phyloP scores from a whole-genome alignment of 2,329 filamentous ascomycete species.

The Arthrocladium fulminans region DNA sequence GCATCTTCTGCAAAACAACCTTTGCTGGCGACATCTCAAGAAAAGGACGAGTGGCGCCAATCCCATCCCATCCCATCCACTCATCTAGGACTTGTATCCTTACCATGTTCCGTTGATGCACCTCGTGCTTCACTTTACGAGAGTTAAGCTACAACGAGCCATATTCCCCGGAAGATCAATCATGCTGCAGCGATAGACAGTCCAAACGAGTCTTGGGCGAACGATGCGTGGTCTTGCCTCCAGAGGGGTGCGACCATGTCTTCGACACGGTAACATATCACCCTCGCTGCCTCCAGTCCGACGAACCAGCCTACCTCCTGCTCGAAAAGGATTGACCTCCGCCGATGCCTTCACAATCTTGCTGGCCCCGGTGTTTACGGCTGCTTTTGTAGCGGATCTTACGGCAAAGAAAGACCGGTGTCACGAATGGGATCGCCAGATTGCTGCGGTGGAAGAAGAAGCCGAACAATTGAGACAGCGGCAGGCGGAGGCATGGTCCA shows the following conservation, averaged over 20 bases:
- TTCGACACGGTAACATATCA: background rate
- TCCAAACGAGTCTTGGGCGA: background rate
- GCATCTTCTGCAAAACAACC: too few relatives aligned
- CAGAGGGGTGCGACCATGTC: constrained; percentile 2
- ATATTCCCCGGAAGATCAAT: too few relatives aligned
- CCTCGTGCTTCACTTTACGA: too few relatives aligned
- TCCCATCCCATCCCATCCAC: too few relatives aligned
- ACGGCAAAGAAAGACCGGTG: constrained; percentile 20
- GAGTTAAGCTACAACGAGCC: too few relatives aligned
- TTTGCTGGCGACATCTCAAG: too few relatives aligned
- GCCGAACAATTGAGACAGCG: constrained; percentile 15
- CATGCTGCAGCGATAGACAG: background rate
- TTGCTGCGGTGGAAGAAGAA: constrained; percentile 16
- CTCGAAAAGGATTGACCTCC: constrained; percentile 14
- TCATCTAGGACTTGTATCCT: too few relatives aligned
- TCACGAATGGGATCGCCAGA: constrained; percentile 21
- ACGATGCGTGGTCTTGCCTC: constrained; percentile 6
- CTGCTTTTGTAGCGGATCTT: constrained; percentile 19
- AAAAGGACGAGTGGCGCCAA: too few relatives aligned
- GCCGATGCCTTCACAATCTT: constrained; percentile 21
- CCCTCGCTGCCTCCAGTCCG: constrained; percentile 1
- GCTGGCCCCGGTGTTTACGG: constrained; percentile 18
- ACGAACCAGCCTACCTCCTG: background rate
- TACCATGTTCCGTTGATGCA: too few relatives aligned
- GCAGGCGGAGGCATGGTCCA: constrained; percentile 13